Conservation (phyloP, 768 basidiomycete genomes). For the Russula ochroleuca region DNA sequence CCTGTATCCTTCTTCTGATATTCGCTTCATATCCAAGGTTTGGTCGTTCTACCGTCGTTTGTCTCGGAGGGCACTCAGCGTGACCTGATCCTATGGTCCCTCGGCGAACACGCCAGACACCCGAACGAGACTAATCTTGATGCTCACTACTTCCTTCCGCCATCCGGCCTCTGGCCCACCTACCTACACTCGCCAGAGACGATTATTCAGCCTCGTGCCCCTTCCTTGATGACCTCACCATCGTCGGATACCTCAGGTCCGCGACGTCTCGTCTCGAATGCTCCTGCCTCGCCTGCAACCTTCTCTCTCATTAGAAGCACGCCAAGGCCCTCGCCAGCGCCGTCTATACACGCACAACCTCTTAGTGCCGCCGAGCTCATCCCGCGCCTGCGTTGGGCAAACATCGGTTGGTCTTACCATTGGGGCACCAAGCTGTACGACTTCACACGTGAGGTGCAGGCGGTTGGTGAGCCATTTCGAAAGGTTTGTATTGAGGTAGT, state of each 20-base stretch:
- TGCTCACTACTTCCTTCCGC: slow-evolving; percentile 75
- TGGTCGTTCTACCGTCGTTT: slow-evolving; percentile 79
- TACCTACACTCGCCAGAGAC: slow-evolving; percentile 40
- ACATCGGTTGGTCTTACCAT: slow-evolving; percentile 94
- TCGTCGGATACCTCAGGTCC: slow-evolving; percentile 44
- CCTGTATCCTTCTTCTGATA: slow-evolving; percentile 36
- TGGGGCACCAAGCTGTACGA: slow-evolving; percentile 97
- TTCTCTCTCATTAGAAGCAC: slow-evolving; percentile 48
- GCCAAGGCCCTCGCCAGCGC: slow-evolving; percentile 58
- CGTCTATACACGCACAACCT: slow-evolving; percentile 57
- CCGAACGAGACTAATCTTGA: slow-evolving; percentile 92
- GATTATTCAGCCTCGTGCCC: slow-evolving; percentile 46
- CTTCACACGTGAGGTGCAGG: slow-evolving; percentile 64
- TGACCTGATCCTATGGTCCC: slow-evolving; percentile 63
- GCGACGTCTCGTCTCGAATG: slow-evolving; percentile 66
- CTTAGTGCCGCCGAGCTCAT: slow-evolving; percentile 53
- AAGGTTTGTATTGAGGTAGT: slow-evolving; percentile 63
- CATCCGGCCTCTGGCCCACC: slow-evolving; percentile 72
- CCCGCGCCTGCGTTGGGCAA: slow-evolving; percentile 86
- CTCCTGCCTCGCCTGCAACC: slow-evolving; percentile 56
- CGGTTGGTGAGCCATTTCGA: slow-evolving; percentile 54
- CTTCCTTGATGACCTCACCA: slow-evolving; percentile 29
- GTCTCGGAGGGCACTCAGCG: slow-evolving; percentile 61
- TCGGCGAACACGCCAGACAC: slow-evolving; percentile 65
- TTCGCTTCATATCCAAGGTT: slow-evolving; percentile 46